Percentiles rank a stretch among this genome's conserved stretches.
phyloP scores from a whole-genome alignment of 306 rosid genomes.

The Malus fusca region DNA sequence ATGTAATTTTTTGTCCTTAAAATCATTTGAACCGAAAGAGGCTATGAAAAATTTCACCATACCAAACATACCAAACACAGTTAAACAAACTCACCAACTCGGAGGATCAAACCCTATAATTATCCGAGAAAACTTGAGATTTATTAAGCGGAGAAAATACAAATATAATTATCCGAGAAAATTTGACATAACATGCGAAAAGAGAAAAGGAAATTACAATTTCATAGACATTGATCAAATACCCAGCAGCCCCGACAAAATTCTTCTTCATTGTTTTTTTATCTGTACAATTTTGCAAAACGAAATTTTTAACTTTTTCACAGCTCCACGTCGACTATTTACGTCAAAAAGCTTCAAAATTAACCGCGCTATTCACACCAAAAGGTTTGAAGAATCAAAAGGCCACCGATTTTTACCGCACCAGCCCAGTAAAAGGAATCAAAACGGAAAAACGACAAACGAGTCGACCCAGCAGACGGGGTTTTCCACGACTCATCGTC shows the following conservation, averaged over 20 bases:
- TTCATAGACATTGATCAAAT: conserved; percentile 5
- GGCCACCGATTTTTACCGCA: conserved; percentile 15
- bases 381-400: conserved; percentile 21
- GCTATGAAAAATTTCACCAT: too few relatives aligned
- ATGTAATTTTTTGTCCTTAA: too few relatives aligned
- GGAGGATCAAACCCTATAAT: too few relatives aligned
- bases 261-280: not conserved
- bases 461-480: not conserved
- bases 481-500: not conserved
- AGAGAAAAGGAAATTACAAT: not conserved
- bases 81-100: fast-evolving
- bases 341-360: conserved; percentile 14
- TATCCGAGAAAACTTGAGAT: too few relatives aligned
- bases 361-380: conserved; percentile 10
- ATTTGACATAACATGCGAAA: not conserved
- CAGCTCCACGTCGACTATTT: conserved; percentile 9
- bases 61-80: too few relatives aligned
- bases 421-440: conserved; percentile 1
- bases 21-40: too few relatives aligned
- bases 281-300: conserved; percentile 11
- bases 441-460: not conserved
- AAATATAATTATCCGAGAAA: conserved; percentile 2
- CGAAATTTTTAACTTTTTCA: not conserved
- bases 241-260: conserved; percentile 23
- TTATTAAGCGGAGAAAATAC: not conserved